These are phyloP conservation scores for Monosporascus sp. DNA, from an alignment of 2,329 filamentous ascomycete species.

Conservation along the genomic window DNA sequence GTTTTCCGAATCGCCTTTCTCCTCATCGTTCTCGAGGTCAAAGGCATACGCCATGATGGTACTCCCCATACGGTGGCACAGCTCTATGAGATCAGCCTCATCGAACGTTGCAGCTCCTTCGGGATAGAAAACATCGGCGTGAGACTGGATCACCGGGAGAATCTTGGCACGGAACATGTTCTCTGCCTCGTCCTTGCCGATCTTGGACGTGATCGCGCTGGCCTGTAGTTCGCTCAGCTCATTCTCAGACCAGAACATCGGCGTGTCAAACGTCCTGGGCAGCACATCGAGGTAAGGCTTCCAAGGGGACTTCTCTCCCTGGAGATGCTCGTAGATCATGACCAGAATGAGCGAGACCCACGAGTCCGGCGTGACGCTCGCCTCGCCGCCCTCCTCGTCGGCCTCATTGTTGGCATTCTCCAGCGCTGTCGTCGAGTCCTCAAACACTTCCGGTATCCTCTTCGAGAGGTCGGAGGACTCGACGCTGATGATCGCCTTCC, in stretches of 20 bases:
- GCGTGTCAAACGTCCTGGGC: constrained; percentile 67
- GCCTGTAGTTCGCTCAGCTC: constrained; percentile 72
- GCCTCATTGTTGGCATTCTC: constrained; percentile 33
- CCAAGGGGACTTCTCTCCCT: constrained; percentile 60
- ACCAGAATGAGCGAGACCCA: constrained; percentile 64
- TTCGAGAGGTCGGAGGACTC: constrained; percentile 65
- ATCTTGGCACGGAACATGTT: constrained; percentile 56
- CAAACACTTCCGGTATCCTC: constrained; percentile 51
- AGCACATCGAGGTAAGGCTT: constrained; percentile 73
- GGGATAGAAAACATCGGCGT: constrained; percentile 42
- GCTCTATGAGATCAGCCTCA: constrained; percentile 40
- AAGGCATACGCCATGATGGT: constrained; percentile 93
- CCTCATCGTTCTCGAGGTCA: constrained; percentile 57
- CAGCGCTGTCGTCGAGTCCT: constrained; percentile 25
- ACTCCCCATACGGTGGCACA: constrained; percentile 77
- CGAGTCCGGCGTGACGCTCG: constrained; percentile 38
- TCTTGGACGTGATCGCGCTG: constrained; percentile 69
- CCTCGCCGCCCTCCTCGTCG: constrained; percentile 29
- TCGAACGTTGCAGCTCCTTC: constrained; percentile 25
- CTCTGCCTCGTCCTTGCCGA: constrained; percentile 70
- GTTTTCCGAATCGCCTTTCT: constrained; percentile 51
- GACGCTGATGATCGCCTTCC: constrained; percentile 62
- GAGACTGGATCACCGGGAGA: constrained; percentile 43
- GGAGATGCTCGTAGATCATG: constrained; percentile 71
- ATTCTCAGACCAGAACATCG: constrained; percentile 79